phyloP scores from a whole-genome alignment of 2,329 filamentous ascomycete species.

The Sporothrix variecibatus region DNA sequence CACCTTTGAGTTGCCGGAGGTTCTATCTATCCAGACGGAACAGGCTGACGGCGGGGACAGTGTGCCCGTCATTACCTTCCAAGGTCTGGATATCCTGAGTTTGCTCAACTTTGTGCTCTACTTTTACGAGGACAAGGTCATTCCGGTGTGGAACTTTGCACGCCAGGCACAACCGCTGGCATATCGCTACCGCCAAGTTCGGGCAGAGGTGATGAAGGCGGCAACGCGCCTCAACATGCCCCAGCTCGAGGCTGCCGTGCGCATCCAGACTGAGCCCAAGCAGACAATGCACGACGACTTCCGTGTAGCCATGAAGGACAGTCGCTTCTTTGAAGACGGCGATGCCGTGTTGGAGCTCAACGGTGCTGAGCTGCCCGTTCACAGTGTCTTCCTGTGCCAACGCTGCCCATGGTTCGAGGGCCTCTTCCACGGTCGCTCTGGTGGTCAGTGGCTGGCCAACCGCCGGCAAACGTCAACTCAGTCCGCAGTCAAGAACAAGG shows the following conservation, averaged over 20 bases:
- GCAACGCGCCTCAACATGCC: conserved; percentile 65
- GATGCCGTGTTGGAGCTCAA: conserved; percentile 80
- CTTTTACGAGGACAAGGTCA: conserved; percentile 74
- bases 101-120: conserved; percentile 79
- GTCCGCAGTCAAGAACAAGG: conserved; percentile 40
- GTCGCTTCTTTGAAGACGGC: conserved; percentile 72
- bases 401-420: conserved; percentile 91
- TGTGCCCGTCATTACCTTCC: conserved; percentile 63
- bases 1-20: conserved; percentile 59
- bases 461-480: conserved; percentile 53
- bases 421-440: conserved; percentile 84
- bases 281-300: conserved; percentile 70
- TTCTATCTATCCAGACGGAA: conserved; percentile 56
- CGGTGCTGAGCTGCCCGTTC: conserved; percentile 69
- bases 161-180: conserved; percentile 66
- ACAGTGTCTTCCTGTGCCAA: conserved; percentile 77
- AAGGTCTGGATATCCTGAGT: conserved; percentile 72
- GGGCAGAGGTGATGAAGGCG: conserved; percentile 79
- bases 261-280: conserved; percentile 69
- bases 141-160: conserved; percentile 86
- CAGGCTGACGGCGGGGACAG: conserved; percentile 40
- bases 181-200: conserved; percentile 74
- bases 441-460: conserved; percentile 78
- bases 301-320: conserved; percentile 66
- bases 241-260: conserved; percentile 73